These are phyloP conservation scores for Verticillium longisporum DNA, from an alignment of 2,329 filamentous ascomycete species.

Conservation along the genomic window DNA sequence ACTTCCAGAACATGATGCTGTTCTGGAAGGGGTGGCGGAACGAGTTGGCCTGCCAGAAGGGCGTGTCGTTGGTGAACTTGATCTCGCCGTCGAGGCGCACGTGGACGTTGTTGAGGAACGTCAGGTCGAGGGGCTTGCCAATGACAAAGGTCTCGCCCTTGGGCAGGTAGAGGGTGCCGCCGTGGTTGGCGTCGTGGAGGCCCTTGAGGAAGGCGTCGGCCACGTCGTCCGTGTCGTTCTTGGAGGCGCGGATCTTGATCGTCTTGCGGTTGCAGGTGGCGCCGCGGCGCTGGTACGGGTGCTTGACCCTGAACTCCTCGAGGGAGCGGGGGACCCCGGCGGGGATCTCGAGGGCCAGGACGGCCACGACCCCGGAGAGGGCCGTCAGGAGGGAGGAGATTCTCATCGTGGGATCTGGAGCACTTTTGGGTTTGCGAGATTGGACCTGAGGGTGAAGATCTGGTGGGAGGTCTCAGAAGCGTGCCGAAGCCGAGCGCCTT, in stretches of 20 bases:
- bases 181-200: slow-evolving; percentile 49
- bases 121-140: slow-evolving; percentile 52
- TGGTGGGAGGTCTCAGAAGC: background rate
- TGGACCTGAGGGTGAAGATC: background rate
- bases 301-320: slow-evolving; percentile 28
- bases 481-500: background rate
- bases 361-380: slow-evolving; percentile 17
- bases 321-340: slow-evolving; percentile 25
- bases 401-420: slow-evolving; percentile 12
- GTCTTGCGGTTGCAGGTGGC: slow-evolving; percentile 15
- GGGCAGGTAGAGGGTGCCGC: slow-evolving; percentile 48
- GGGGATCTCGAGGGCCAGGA: slow-evolving; percentile 18
- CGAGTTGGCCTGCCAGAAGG: slow-evolving; percentile 58
- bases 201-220: slow-evolving; percentile 47
- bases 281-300: slow-evolving; percentile 23
- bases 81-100: slow-evolving; percentile 53
- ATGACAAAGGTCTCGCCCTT: slow-evolving; percentile 49
- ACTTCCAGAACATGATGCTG: slow-evolving; percentile 58
- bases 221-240: slow-evolving; percentile 48
- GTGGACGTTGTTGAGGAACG: slow-evolving; percentile 50
- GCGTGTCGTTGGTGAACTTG: slow-evolving; percentile 55
- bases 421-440: background rate
- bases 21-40: slow-evolving; percentile 61
- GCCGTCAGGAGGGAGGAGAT: slow-evolving; percentile 7
- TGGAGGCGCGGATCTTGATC: slow-evolving; percentile 45